phyloP scores from a whole-genome alignment of 257 asterid species.

The Capsicum baccatum region DNA sequence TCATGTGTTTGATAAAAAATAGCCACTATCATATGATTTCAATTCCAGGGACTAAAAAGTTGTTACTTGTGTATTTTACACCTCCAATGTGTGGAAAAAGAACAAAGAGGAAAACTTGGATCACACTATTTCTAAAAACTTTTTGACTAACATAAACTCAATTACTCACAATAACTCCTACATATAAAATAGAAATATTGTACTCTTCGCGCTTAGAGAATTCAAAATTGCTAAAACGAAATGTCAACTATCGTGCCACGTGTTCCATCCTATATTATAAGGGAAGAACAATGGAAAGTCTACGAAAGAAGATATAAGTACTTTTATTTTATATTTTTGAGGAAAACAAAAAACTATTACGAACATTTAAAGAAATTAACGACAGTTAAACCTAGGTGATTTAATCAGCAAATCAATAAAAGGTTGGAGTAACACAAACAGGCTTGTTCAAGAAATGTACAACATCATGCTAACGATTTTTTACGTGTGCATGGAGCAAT shows the following conservation, averaged over 20 bases:
- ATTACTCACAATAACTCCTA: background rate
- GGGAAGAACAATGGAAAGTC: background rate
- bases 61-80: background rate
- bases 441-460: background rate
- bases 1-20: background rate
- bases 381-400: background rate
- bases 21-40: background rate
- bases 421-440: background rate
- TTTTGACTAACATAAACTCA: background rate
- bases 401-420: background rate
- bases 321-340: too few relatives aligned
- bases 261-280: background rate
- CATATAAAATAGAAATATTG: background rate
- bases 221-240: background rate
- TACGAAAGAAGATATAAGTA: background rate
- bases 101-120: background rate
- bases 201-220: background rate
- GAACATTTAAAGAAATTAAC: background rate
- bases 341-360: background rate
- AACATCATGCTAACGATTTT: background rate
- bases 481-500: too few relatives aligned
- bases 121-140: background rate
- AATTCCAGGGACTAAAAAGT: fast-evolving
- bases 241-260: conserved; percentile 9
- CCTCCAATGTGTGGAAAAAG: background rate